Evolutionary conservation across 23 red algal species (phyloP), one percentile per base, ranked within the genome.

Genomic region (Gracilariopsis chorda): DNA sequence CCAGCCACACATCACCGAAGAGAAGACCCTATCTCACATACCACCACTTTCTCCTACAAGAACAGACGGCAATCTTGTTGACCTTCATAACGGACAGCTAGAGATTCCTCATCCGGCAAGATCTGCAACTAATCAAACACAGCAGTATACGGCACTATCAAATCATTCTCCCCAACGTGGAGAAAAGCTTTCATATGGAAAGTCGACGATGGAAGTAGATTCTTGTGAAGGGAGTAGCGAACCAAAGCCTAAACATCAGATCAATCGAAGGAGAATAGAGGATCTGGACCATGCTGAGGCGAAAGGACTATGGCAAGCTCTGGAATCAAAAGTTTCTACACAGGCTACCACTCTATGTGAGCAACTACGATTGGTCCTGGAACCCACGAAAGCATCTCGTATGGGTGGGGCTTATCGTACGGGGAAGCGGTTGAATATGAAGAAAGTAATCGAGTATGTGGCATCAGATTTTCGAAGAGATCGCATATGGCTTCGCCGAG

Each of bases 341-440:
- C 52, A 79, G 32, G 95, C 95, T n/a, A 48, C 48, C 24, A 48
- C 79, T 51, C 46, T 98, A 4, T 88, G 84, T 71, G 95, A 98
- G 73, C 86, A 92, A 34, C 33, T 98, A 59, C 74, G 90, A 65
- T 77, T 98, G 17, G 89, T 99, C 11, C 88, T 99, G 9, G 93
- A 96, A 72, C 90, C 93, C 0, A 96, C 90, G 11, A 28, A 86
- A 35, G 71, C 84, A 27, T 65, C 89, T 29, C 73, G 92, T 34
- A 90, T 99, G 10, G 93, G 48, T 1, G 97, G 97, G 52, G 92
- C 75, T 45, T 99, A 86, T 78, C 79, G 93, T 17, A 99, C 93
- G 53, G 97, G 97, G 36, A 99, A 99, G 51, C 91, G 97, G 7
- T 80, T 99, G 46, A 85, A 85, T 59, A 99, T 99, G 87, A 81